Evolutionary conservation across 257 asterid genomes (phyloP).

Genomic region (Ballota nigra): DNA sequence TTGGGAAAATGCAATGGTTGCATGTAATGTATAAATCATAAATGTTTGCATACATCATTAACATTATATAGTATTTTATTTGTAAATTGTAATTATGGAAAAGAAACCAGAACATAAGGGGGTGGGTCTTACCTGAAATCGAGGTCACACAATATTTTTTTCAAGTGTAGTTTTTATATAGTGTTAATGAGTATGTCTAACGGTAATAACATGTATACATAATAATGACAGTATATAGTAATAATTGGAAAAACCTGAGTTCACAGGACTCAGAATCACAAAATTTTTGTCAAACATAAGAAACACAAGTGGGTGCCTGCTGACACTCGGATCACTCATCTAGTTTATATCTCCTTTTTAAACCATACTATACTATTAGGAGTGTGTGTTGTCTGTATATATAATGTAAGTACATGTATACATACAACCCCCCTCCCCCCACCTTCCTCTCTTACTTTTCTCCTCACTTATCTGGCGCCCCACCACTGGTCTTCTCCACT

Average conservation of each 20-base stretch:
- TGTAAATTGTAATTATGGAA: neutral
- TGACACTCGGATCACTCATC: slow-evolving; percentile 18
- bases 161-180: no score
- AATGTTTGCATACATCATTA: slow-evolving; percentile 15
- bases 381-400: neutral
- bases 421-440: neutral
- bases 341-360: neutral
- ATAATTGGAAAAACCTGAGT: no score
- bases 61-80: neutral
- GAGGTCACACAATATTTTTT: no score
- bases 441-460: slow-evolving; percentile 2
- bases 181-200: no score
- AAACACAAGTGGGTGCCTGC: slow-evolving; percentile 30
- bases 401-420: neutral
- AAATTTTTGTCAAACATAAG: no score
- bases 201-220: no score
- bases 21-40: neutral
- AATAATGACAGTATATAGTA: no score
- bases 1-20: neutral
- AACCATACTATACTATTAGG: no score
- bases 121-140: no score
- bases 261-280: no score
- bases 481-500: slow-evolving; percentile 33
- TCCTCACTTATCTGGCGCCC: slow-evolving; percentile 30
- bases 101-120: slow-evolving; percentile 26